Evolutionary conservation across 352 stramenopile genomes (phyloP), one percentile per base, ranked within the genome.

Genomic region (Globisporangium mamillatum): DNA sequence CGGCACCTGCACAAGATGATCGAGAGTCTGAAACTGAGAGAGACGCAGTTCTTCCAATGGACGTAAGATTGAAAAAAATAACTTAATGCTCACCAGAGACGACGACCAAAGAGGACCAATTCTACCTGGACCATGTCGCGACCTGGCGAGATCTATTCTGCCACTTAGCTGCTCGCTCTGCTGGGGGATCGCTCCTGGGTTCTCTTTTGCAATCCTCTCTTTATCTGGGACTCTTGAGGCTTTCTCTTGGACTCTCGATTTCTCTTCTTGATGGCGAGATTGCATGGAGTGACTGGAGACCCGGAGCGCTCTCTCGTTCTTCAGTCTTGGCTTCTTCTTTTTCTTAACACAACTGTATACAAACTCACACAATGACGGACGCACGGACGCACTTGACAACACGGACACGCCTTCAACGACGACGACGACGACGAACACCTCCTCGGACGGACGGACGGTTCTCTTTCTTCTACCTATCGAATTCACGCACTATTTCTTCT

Each of bases 21-120:
- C 14, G 64, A 68, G 3, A 48, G 72, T 9, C 71, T 92, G 60
- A 75, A 81, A 32, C 67, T 71, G 20, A 60, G 75, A 34, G 78
- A 90, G 71, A 68, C 74, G 63, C 77, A 82, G 64, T 79, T 92
- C 53, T 77, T 84, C 62, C 55, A 72, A 25, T 90, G 82, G 82
- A 73, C 75, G 29, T 66, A 60, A 50, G 36, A 67, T 54, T 54
- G 57, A 58, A 65, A 64, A n/a, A 61, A 80, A 82, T 86, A 82
- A 81, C 38, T 82, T 86, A 81, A 66, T 55, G 70, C 68, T 69
- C 63, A 64, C 53, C 27, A 46, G 32, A 50, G 29, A 41, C 36
- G 27, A 62, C 48, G 29, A 62, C 25, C 65, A 25, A 48, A 48
- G 7, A 25, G 14, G 57, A 38, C 52, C 60, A 66, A 52, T 58